phyloP scores from a whole-genome alignment of 2,329 filamentous ascomycete genomes.

The Colletotrichum higginsianum region DNA sequence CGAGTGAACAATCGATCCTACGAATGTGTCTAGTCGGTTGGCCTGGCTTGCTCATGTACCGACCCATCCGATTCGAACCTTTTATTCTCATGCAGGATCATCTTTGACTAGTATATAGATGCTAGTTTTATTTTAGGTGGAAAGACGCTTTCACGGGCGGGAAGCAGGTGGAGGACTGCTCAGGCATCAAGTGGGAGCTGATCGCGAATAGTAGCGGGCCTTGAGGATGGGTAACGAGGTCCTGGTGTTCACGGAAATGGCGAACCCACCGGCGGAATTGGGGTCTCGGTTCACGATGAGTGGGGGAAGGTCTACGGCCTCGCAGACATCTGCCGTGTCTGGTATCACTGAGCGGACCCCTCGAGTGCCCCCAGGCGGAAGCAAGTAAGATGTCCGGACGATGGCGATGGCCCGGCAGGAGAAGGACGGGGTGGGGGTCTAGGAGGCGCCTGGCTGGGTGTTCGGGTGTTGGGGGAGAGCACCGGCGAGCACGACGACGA shows the following conservation, averaged over 20 bases:
- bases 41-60: too few relatives aligned
- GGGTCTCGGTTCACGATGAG: background rate
- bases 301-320: conserved; percentile 20
- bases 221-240: background rate
- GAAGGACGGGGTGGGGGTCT: conserved; percentile 22
- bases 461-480: conserved; percentile 19
- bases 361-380: conserved; percentile 10
- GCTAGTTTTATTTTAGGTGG: background rate
- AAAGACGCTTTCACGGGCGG: conserved; percentile 18
- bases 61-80: too few relatives aligned
- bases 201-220: conserved; percentile 30
- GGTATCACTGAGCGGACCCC: conserved; percentile 20
- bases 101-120: too few relatives aligned
- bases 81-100: too few relatives aligned
- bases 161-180: conserved; percentile 18
- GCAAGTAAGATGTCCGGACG: conserved; percentile 36
- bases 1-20: too few relatives aligned
- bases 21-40: too few relatives aligned
- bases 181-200: conserved; percentile 32
- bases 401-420: conserved; percentile 31
- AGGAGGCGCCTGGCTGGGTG: conserved; percentile 24
- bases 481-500: conserved; percentile 15
- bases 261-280: conserved; percentile 20
- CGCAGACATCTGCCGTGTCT: conserved; percentile 28
- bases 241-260: conserved; percentile 31